These are phyloP conservation scores for Dryas drummondii DNA, from an alignment of 306 rosid species.

Conservation along the genomic window DNA sequence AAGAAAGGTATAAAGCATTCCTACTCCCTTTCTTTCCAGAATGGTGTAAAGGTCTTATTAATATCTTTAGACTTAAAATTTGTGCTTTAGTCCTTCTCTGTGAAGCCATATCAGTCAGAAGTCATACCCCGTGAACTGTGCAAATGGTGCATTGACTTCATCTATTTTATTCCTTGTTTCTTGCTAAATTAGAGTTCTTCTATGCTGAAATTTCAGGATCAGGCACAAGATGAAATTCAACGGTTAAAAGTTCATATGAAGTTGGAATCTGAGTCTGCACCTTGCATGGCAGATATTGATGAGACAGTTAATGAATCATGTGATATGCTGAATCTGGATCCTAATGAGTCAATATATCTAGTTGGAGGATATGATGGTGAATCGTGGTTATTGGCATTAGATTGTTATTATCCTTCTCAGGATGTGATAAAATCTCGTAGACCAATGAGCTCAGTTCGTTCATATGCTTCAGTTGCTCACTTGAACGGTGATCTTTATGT, in stretches of 20 bases:
- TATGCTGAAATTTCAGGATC: conserved; percentile 34
- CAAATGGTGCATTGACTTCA: background rate
- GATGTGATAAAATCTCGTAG: conserved; percentile 43
- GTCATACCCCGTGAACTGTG: background rate
- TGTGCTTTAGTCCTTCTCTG: too few relatives aligned
- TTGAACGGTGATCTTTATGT: conserved; percentile 51
- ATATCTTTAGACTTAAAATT: too few relatives aligned
- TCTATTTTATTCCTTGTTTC: background rate
- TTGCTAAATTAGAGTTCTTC: conserved; percentile 21
- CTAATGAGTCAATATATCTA: conserved; percentile 57
- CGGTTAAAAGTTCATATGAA: conserved; percentile 35
- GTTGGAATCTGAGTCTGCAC: conserved; percentile 35
- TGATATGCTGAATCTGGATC: conserved; percentile 43
- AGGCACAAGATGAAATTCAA: conserved; percentile 52
- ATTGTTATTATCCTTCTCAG: conserved; percentile 50
- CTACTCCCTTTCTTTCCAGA: background rate
- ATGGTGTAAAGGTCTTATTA: background rate
- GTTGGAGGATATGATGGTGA: conserved; percentile 72
- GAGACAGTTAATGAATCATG: conserved; percentile 27
- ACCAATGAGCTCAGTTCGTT: conserved; percentile 43
- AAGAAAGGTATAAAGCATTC: background rate
- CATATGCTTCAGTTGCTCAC: conserved; percentile 45
- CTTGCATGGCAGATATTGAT: conserved; percentile 24
- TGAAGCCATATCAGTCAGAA: too few relatives aligned
- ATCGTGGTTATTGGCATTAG: conserved; percentile 52